Percentiles rank a stretch among this genome's conserved stretches.
phyloP scores from a whole-genome alignment of 2,329 filamentous ascomycete species.

The Pyricularia sp. region DNA sequence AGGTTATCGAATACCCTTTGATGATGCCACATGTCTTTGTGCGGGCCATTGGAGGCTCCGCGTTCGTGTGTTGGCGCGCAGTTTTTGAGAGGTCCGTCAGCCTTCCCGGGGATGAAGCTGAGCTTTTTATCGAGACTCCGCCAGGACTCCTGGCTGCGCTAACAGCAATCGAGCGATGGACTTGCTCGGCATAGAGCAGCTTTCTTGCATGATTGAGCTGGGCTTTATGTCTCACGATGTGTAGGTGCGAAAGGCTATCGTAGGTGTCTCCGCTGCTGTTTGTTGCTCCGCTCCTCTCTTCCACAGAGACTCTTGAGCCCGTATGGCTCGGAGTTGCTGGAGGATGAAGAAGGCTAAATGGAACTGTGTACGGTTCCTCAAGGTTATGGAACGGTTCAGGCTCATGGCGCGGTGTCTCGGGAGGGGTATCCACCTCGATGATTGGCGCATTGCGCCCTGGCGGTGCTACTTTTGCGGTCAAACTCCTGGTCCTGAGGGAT shows the following conservation, averaged over 20 bases:
- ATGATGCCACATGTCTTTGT: neutral
- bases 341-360: neutral
- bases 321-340: neutral
- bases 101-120: conserved; percentile 1
- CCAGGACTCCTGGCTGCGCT: neutral
- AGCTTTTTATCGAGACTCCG: neutral
- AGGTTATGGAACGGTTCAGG: neutral
- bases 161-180: neutral
- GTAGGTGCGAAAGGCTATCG: neutral
- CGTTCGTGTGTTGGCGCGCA: neutral
- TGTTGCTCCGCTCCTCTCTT: neutral
- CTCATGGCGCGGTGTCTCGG: neutral
- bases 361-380: neutral
- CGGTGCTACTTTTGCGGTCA: neutral
- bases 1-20: neutral
- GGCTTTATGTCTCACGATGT: neutral
- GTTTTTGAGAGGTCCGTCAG: neutral
- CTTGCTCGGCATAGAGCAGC: neutral
- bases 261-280: conserved; percentile 4
- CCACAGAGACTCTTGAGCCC: neutral
- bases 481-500: neutral
- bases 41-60: neutral
- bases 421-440: neutral
- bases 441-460: neutral
- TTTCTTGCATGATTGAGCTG: neutral